phyloP scores from a whole-genome alignment of 768 basidiomycete genomes.

The Lactarius trivialis region DNA sequence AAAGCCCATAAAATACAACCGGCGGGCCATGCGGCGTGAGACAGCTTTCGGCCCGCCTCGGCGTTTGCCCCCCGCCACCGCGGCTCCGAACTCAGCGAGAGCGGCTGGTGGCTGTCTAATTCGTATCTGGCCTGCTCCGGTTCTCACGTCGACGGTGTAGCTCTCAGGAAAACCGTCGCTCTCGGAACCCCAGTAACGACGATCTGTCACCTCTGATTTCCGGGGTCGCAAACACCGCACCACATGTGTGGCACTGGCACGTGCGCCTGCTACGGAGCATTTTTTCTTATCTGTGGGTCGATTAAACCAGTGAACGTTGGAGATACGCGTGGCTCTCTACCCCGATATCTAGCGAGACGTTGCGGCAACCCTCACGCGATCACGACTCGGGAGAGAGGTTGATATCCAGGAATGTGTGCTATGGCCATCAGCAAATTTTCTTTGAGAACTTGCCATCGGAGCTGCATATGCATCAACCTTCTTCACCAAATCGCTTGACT shows the following conservation, averaged over 20 bases:
- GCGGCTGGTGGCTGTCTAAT: not conserved
- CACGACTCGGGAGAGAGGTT: not conserved
- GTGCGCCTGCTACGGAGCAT: not conserved
- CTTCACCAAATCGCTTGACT: not conserved
- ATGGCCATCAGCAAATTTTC: not conserved
- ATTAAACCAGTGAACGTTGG: not conserved
- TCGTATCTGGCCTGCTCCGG: not conserved
- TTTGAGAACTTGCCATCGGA: not conserved
- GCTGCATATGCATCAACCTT: not conserved
- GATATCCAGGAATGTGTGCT: not conserved
- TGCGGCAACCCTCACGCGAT: not conserved
- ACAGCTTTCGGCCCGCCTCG: constrained; percentile 12
- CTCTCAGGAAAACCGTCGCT: not conserved
- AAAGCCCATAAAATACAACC: constrained; percentile 11
- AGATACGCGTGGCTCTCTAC: not conserved
- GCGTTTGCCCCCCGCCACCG: constrained; percentile 12
- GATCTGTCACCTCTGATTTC: not conserved
- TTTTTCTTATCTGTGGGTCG: not conserved
- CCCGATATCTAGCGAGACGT: not conserved
- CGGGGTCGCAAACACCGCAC: not conserved
- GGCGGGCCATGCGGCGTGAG: constrained; percentile 14
- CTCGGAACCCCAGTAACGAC: not conserved
- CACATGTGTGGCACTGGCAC: not conserved
- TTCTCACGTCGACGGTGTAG: not conserved
- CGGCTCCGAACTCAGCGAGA: constrained; percentile 9